Evolutionary conservation across 345 rosid species (phyloP), one percentile per base, ranked within the genome.

Genomic region (Populus alba): DNA sequence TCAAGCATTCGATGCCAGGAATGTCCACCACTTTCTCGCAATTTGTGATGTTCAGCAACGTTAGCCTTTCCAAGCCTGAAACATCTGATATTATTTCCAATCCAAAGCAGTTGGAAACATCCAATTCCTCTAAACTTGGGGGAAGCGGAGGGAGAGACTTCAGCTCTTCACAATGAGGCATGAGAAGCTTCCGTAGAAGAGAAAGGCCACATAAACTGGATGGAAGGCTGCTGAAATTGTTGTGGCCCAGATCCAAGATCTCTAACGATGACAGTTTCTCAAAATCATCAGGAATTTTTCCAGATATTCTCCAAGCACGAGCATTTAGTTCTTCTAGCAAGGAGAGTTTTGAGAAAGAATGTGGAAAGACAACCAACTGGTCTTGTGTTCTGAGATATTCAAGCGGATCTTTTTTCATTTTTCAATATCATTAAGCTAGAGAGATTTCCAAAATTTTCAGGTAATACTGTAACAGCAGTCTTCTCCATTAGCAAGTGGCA

Each of bases 101-200:
- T 57, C 86, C 76, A 43, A 78, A 23, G 70, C 93, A 90, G 80
- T 88, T 79, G 35, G 86, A 72, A 25, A 73, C 78, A 69, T 78
- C 71, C 68, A 90, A n/a, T 35, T 75, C 75, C 38, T 70, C 49
- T 80, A 90, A 83, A 61, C 86, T 84, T 1, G 85, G 84, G 41
- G 93, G 91, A 57, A 90, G 85, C 11, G 81, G 84, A 66, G 93
- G 90, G 71, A 90, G 86, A 66, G 68, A 80, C 75, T 25, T 61
- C 1, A 88, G 90, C 76, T 85, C 77, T 39, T 76, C 39, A 66
- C 91, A 90, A 27, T 80, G 15, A 15, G 80, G 63, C 79, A 90
- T 75, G 3, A 0, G 8, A 31, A 90, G 89, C 5, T 75, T 57
- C 78, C 61, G 82, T 12, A 90, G 89, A 78, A 66, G 67, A 31